These are phyloP conservation scores for Dysphania ambrosioides DNA, from an alignment of 148 eudicot genomes.

Conservation along the genomic window DNA sequence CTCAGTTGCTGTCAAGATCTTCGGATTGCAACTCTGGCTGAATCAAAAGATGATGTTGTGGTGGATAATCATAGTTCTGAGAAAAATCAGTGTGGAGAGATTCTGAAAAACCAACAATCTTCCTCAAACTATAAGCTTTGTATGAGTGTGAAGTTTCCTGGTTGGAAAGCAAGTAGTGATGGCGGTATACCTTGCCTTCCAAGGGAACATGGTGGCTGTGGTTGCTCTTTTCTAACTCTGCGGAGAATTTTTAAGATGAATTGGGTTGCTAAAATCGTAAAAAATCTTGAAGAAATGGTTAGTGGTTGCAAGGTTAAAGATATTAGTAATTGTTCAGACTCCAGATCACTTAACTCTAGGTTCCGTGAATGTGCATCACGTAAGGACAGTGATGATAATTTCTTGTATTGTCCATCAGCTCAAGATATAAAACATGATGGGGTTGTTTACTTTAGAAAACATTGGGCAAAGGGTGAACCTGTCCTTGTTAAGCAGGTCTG, in stretches of 20 bases:
- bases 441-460: constrained; percentile 59
- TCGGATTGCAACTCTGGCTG: constrained; percentile 50
- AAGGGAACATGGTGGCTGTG: constrained; percentile 75
- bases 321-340: constrained; percentile 25
- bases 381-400: constrained; percentile 48
- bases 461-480: constrained; percentile 80
- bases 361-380: constrained; percentile 50
- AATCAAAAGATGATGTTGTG: constrained; percentile 33
- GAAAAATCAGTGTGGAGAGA: constrained; percentile 27
- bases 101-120: constrained; percentile 28
- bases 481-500: constrained; percentile 68
- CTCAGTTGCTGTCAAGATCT: constrained; percentile 94
- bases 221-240: constrained; percentile 49
- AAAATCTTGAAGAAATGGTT: constrained; percentile 92
- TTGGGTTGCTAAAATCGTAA: constrained; percentile 92
- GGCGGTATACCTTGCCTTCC: constrained; percentile 85
- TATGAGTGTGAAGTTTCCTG: constrained; percentile 42
- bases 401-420: constrained; percentile 64
- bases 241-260: constrained; percentile 90
- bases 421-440: constrained; percentile 66
- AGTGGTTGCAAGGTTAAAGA: constrained; percentile 63
- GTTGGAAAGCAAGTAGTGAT: constrained; percentile 78
- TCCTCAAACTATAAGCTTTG: constrained; percentile 37
- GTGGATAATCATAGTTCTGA: constrained; percentile 26
- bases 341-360: constrained; percentile 27